These are phyloP conservation scores for Fusarium sp. DNA, from an alignment of 2,329 filamentous ascomycete species.

Conservation along the genomic window DNA sequence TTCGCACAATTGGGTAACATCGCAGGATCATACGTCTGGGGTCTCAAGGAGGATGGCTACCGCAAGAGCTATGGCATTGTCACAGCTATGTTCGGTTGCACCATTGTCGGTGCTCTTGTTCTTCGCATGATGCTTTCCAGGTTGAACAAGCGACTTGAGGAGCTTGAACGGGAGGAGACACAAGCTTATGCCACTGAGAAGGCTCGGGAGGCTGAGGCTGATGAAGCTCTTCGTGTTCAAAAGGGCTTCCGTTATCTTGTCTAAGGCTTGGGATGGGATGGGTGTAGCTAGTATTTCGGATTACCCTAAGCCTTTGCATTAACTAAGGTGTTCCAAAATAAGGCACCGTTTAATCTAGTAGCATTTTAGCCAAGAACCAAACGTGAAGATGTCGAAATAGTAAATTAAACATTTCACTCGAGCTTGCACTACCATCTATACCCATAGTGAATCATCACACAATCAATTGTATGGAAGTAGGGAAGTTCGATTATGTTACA, in stretches of 20 bases:
- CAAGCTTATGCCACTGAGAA: conserved; percentile 46
- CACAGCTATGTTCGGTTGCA: conserved; percentile 71
- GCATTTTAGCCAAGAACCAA: rapidly evolving
- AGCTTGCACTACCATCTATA: rapidly evolving
- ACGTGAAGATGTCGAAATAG: rapidly evolving
- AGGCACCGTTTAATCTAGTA: not conserved
- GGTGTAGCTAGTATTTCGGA: not conserved
- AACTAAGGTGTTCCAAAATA: not conserved
- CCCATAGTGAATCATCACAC: too few relatives aligned
- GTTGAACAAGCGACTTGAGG: conserved; percentile 61
- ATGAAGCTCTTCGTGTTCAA: conserved; percentile 58
- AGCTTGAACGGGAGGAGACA: conserved; percentile 49
- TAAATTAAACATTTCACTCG: not conserved
- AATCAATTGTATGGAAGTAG: rapidly evolving
- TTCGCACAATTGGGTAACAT: conserved; percentile 69
- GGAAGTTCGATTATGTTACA: not conserved
- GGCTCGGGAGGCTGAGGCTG: conserved; percentile 52
- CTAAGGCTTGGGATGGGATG: conserved; percentile 37
- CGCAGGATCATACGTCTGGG: conserved; percentile 73
- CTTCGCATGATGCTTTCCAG: conserved; percentile 60
- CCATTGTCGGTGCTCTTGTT: conserved; percentile 62
- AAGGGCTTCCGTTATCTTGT: conserved; percentile 62
- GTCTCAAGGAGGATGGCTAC: conserved; percentile 68
- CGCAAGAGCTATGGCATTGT: conserved; percentile 74
- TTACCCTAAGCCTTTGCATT: not conserved